A percentile compares a stretch with the other conserved stretches of the same genome.
These are phyloP conservation scores for Triangularia setosa DNA, from an alignment of 2,329 filamentous ascomycete species.

Conservation along the genomic window DNA sequence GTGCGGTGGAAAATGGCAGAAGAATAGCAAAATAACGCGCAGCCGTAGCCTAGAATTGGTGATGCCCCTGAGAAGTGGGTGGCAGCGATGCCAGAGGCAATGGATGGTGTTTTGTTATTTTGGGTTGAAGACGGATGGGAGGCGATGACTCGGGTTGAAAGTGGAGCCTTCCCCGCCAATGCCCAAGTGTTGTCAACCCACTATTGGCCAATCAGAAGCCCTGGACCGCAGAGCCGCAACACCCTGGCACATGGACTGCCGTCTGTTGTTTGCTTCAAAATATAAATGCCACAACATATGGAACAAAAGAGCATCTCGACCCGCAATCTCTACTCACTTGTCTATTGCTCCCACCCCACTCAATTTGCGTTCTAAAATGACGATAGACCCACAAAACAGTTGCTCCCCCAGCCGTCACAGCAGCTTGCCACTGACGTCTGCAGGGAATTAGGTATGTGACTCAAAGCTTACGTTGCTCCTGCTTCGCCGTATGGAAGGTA, in stretches of 20 bases:
- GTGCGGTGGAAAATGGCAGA: not conserved
- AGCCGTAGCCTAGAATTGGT: not conserved
- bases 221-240: not conserved
- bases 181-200: not conserved
- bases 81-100: not conserved
- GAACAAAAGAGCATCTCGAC: not conserved
- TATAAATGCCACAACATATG: not conserved
- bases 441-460: not conserved
- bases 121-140: not conserved
- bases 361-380: not conserved
- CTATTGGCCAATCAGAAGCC: not conserved
- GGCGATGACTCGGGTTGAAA: constrained; percentile 17
- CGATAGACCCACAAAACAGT: not conserved
- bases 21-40: not conserved
- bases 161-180: constrained; percentile 10
- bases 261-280: not conserved
- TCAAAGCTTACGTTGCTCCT: not conserved
- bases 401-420: not conserved
- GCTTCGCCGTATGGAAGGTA: not conserved
- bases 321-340: not conserved
- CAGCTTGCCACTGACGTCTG: not conserved
- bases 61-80: not conserved
- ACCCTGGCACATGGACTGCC: not conserved
- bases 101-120: constrained; percentile 2
- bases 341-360: not conserved